phyloP scores from a whole-genome alignment of 257 asterid genomes.

The Solanum pimpinellifolium region DNA sequence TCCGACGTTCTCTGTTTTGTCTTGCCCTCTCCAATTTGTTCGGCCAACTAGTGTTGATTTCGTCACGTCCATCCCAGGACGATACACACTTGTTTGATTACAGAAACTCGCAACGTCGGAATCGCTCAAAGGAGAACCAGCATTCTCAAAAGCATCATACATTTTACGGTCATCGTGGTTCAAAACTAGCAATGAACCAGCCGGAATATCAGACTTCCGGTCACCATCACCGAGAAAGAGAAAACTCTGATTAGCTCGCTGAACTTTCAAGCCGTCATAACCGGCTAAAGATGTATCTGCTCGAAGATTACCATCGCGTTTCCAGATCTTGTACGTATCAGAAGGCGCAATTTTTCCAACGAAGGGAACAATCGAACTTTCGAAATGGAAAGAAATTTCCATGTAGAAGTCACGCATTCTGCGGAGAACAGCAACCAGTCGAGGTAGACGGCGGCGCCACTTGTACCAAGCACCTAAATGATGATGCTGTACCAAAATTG shows the following conservation, averaged over 20 bases:
- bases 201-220: conserved; percentile 19
- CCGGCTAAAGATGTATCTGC: conserved; percentile 95
- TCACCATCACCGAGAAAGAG: conserved; percentile 69
- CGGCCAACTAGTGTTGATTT: conserved; percentile 67
- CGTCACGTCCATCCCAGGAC: conserved; percentile 97
- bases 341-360: conserved; percentile 93
- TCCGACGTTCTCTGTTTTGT: conserved; percentile 64
- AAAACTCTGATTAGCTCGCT: conserved; percentile 91
- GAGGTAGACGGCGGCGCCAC: conserved; percentile 94
- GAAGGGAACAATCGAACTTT: conserved; percentile 89
- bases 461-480: conserved; percentile 78
- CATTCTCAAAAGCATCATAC: conserved; percentile 78
- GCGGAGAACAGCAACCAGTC: conserved; percentile 64
- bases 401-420: conserved; percentile 93
- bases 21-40: conserved; percentile 88
- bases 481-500: conserved; percentile 63
- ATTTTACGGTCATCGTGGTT: conserved; percentile 82
- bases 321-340: conserved; percentile 93
- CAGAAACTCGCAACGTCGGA: conserved; percentile 58
- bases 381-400: conserved; percentile 93
- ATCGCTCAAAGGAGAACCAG: conserved; percentile 58
- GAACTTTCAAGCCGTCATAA: conserved; percentile 84
- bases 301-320: conserved; percentile 80
- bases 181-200: conserved; percentile 67
- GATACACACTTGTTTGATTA: conserved; percentile 70